A percentile compares a stretch with the other conserved stretches of the same genome.
Evolutionary conservation across 176 grass and related monocot genomes (phyloP).

Genomic region (Aegilops sharonensis): DNA sequence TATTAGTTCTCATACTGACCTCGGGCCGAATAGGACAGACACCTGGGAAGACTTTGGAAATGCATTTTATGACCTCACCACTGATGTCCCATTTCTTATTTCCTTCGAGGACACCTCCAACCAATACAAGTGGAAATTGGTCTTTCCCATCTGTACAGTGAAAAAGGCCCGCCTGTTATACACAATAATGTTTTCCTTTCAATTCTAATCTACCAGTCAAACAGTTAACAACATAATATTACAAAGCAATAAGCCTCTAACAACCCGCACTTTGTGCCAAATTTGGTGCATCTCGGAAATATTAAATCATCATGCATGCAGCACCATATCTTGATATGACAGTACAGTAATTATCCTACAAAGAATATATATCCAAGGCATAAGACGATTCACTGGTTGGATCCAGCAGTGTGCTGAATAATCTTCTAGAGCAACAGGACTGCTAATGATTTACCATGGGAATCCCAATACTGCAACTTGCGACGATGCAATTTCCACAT

Average conservation of each 20-base stretch:
- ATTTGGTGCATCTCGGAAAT: neutral
- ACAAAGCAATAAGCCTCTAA: constrained; percentile 9
- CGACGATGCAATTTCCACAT: neutral
- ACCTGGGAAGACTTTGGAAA: constrained; percentile 77
- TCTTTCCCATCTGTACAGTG: constrained; percentile 79
- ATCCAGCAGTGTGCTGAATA: neutral
- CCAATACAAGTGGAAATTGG: constrained; percentile 88
- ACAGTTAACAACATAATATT: neutral
- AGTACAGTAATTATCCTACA: neutral
- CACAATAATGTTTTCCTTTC: neutral
- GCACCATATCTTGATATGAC: neutral
- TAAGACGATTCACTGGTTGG: neutral
- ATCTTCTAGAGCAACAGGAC: neutral
- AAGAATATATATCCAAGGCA: neutral
- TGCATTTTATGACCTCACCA: constrained; percentile 72
- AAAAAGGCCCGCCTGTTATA: constrained; percentile 8
- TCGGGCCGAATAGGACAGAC: constrained; percentile 69
- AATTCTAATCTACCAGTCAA: neutral
- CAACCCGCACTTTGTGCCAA: neutral
- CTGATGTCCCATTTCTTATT: constrained; percentile 94
- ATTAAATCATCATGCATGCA: neutral
- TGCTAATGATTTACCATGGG: neutral
- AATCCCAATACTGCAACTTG: neutral
- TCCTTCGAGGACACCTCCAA: constrained; percentile 92
- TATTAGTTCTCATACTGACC: constrained; percentile 40